A percentile compares a stretch with the other conserved stretches of the same genome.
Conservation (phyloP, 2,329 filamentous ascomycete species). For the Verticillium klebahnii region DNA sequence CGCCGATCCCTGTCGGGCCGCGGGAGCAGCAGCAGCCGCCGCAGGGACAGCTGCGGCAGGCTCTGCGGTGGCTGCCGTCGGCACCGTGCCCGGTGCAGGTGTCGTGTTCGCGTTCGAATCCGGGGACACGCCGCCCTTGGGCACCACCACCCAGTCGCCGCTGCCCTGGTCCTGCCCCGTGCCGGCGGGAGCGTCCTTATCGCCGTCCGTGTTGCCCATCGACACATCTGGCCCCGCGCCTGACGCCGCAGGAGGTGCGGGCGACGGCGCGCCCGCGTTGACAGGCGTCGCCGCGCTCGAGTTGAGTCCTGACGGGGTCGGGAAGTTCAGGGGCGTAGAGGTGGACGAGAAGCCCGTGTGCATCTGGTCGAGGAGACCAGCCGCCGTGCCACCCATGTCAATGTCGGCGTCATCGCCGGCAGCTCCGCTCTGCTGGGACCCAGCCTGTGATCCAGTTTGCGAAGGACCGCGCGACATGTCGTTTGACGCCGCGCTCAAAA, state of each 20-base stretch:
- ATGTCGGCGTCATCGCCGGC: constrained; percentile 57
- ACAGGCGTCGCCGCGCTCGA: constrained; percentile 55
- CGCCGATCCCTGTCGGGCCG: constrained; percentile 34
- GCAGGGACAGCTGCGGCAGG: background rate
- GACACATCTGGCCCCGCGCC: constrained; percentile 29
- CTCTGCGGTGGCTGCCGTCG: constrained; percentile 7
- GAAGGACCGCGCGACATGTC: constrained; percentile 50
- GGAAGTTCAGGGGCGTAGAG: constrained; percentile 57
- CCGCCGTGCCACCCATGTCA: constrained; percentile 61
- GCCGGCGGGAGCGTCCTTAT: constrained; percentile 31
- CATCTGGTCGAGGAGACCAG: constrained; percentile 65
- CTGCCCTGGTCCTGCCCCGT: constrained; percentile 43
- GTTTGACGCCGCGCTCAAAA: constrained; percentile 15
- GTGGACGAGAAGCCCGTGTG: constrained; percentile 56
- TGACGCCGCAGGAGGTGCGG: constrained; percentile 27
- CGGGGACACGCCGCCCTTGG: constrained; percentile 51
- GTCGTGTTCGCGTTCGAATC: constrained; percentile 21
- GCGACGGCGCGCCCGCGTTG: constrained; percentile 41
- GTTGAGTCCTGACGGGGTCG: constrained; percentile 53
- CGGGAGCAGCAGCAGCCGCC: constrained; percentile 4
- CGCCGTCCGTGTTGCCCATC: constrained; percentile 49
- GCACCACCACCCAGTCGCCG: constrained; percentile 71
- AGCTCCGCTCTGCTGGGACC: constrained; percentile 51
- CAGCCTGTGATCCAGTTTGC: constrained; percentile 47
- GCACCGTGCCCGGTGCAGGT: constrained; percentile 14